Evolutionary conservation across 257 asterid genomes (phyloP).

Genomic region (Nicotiana obtusifolia): DNA sequence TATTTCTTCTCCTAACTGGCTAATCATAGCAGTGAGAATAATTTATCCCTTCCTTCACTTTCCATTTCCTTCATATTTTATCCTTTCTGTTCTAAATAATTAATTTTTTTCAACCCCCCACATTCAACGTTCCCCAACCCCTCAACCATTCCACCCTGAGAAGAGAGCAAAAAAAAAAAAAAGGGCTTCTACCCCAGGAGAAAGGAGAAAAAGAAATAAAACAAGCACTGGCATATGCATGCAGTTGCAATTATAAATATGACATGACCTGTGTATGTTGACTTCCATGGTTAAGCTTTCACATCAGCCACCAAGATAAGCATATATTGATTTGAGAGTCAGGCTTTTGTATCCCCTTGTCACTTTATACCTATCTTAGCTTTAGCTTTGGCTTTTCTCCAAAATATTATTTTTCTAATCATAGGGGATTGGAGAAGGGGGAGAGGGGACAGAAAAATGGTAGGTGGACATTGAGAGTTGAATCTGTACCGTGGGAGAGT

Average conservation of each 20-base stretch:
- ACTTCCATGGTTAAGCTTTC: background rate
- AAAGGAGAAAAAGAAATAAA: background rate
- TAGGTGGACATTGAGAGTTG: background rate
- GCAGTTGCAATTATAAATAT: background rate
- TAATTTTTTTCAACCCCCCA: no score
- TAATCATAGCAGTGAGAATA: background rate
- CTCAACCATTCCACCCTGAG: no score
- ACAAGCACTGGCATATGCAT: background rate
- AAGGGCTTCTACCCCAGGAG: no score
- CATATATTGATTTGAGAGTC: background rate
- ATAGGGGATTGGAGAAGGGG: no score
- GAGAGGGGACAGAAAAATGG: background rate
- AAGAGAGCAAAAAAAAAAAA: background rate
- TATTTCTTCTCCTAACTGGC: background rate
- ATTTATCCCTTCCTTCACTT: background rate
- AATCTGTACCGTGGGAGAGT: background rate
- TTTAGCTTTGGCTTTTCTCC: background rate
- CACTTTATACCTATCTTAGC: background rate
- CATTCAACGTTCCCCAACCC: no score
- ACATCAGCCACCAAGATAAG: constrained; percentile 7
- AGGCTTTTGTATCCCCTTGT: background rate
- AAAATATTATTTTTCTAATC: background rate
- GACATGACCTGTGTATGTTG: constrained; percentile 4
- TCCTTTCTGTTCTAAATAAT: no score
- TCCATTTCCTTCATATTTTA: background rate